These are phyloP conservation scores for Termitomyces sp. DNA, from an alignment of 768 basidiomycete species.

Conservation along the genomic window DNA sequence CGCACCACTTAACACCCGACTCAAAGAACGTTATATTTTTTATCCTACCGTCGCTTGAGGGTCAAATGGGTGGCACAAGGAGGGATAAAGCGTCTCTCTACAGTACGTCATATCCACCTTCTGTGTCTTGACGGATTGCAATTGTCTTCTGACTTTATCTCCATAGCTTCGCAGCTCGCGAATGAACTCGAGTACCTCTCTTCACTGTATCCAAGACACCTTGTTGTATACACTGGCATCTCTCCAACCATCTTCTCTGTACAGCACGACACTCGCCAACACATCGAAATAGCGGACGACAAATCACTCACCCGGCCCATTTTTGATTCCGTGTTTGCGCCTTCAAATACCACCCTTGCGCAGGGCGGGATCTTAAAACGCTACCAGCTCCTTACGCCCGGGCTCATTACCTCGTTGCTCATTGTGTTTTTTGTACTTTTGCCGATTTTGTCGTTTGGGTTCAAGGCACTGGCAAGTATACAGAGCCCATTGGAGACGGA, in stretches of 20 bases:
- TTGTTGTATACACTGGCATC: slow-evolving; percentile 63
- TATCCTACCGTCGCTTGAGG: slow-evolving; percentile 45
- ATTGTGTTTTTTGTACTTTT: slow-evolving; percentile 62
- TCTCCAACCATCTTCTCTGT: slow-evolving; percentile 16
- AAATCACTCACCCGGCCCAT: not conserved
- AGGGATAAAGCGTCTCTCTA: slow-evolving; percentile 45
- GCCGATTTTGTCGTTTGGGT: slow-evolving; percentile 58
- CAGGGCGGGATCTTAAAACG: slow-evolving; percentile 60
- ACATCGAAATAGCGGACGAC: slow-evolving; percentile 2
- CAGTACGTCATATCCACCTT: slow-evolving; percentile 33
- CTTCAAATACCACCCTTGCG: slow-evolving; percentile 30
- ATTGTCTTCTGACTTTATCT: slow-evolving; percentile 3
- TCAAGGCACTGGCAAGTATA: slow-evolving; percentile 66
- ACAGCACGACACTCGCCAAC: slow-evolving; percentile 20
- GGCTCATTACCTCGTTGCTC: slow-evolving; percentile 60
- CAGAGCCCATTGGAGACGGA: slow-evolving; percentile 64
- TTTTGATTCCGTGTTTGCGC: not conserved
- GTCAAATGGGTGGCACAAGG: slow-evolving; percentile 31
- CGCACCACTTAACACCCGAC: slow-evolving; percentile 27
- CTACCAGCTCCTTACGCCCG: slow-evolving; percentile 77
- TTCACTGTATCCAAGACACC: slow-evolving; percentile 47
- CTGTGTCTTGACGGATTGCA: slow-evolving; percentile 2
- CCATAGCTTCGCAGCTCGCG: slow-evolving; percentile 39
- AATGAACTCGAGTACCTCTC: slow-evolving; percentile 44
- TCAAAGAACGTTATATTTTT: slow-evolving; percentile 54